A percentile compares a stretch with the other conserved stretches of the same genome.
These are phyloP conservation scores for Debaryomyces tyrocola DNA, from an alignment of 805 yeast species.

Conservation along the genomic window DNA sequence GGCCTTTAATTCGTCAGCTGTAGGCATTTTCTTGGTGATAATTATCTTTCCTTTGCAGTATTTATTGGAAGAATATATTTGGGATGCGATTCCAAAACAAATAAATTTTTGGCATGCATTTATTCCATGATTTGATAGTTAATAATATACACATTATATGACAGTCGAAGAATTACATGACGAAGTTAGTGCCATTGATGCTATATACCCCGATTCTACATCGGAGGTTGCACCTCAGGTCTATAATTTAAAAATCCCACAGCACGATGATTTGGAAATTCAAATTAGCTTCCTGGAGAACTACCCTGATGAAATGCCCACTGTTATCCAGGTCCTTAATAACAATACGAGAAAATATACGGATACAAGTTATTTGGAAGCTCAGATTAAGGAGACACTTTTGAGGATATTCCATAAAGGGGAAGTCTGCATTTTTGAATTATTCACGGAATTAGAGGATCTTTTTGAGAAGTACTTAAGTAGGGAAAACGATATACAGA, in stretches of 20 bases:
- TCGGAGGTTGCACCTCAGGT: slow-evolving; percentile 36
- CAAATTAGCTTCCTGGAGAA: slow-evolving; percentile 67
- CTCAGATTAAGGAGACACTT: slow-evolving; percentile 50
- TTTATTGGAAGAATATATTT: neutral
- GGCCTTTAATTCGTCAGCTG: slow-evolving; percentile 32
- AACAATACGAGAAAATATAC: slow-evolving; percentile 36
- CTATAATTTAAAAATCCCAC: slow-evolving; percentile 56
- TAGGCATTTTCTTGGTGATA: slow-evolving; percentile 3
- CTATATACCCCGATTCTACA: slow-evolving; percentile 76
- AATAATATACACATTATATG: slow-evolving; percentile 10
- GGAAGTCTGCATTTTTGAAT: slow-evolving; percentile 77
- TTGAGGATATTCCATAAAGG: slow-evolving; percentile 56
- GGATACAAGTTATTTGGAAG: slow-evolving; percentile 43
- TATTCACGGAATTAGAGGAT: slow-evolving; percentile 61
- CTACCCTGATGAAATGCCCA: slow-evolving; percentile 71
- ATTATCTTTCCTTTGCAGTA: neutral
- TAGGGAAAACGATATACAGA: slow-evolving; percentile 15
- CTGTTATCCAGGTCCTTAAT: slow-evolving; percentile 54
- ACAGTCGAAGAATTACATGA: slow-evolving; percentile 55
- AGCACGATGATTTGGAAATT: slow-evolving; percentile 58
- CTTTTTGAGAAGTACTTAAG: slow-evolving; percentile 42
- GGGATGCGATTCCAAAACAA: neutral
- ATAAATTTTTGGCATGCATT: neutral
- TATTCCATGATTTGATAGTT: neutral
- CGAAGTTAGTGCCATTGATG: slow-evolving; percentile 80